Evolutionary conservation across 2,329 filamentous ascomycete species (phyloP), one percentile per base, ranked within the genome.

Genomic region (Apiospora phragmitis): DNA sequence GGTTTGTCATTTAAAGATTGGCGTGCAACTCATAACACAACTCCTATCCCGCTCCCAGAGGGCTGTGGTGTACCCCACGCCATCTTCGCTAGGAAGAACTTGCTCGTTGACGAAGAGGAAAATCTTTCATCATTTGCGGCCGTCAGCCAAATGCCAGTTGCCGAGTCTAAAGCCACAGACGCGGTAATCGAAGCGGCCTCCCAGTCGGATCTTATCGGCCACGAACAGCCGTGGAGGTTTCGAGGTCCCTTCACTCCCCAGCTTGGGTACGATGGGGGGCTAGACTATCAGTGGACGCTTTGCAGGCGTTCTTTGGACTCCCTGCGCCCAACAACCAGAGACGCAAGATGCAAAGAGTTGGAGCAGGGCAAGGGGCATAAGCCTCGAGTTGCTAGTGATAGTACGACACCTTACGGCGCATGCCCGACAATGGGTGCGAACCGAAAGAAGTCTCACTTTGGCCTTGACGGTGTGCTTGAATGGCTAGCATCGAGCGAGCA

Each of bases 231-330:
- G 2, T 79, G 78, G 78, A 77, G 75, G 45, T 83, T 84, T 70
- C 79, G 79, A 4, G 83, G 82, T 2, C 84, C 84, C 0, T 83
- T 85, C 35, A 85, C 83, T 1, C 82, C 84, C 16, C 81, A 85
- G 68, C 78, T 85, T 29, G 83, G 83, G 68, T 84, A 83, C 65
- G 84, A 85, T 71, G 81, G 83, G 24, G 82, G 83, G 1, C 77
- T 85, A 51, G 83, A 85, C 70, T 84, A 82, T 70, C 77, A 79
- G 65, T 84, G 81, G 80, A 29, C 65, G 7, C 11, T 67, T 38
- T 32, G 78, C 29, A 62, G 55, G 55, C 55, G 38, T 72, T 43
- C 66, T 69, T 43, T 70, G 73, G 38, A 74, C 76, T 26, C 67
- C 73, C 38, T 69, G 38, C 18, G 45, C 24, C 47, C 41, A 45